Conservation (phyloP, 2,329 filamentous ascomycete genomes). For the Hymenoscyphus linearis region DNA sequence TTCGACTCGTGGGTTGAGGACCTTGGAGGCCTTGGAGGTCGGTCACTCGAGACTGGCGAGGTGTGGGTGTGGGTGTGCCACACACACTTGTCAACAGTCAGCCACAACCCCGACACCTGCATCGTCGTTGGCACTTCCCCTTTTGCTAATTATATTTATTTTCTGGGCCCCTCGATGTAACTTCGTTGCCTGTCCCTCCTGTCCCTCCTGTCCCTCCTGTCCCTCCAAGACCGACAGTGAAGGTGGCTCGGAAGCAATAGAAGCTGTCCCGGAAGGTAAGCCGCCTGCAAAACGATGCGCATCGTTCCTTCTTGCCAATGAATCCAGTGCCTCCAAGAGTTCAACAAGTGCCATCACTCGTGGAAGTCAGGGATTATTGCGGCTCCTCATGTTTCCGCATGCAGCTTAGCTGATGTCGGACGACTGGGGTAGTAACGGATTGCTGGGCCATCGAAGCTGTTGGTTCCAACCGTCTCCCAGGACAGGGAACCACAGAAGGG, state of each 20-base stretch:
- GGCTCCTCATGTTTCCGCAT: conserved; percentile 4
- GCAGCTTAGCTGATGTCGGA: conserved; percentile 1
- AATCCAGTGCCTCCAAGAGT: conserved; percentile 1
- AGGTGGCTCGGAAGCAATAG: not conserved
- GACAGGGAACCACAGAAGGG: not conserved
- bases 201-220: too few relatives aligned
- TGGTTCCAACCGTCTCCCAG: not conserved
- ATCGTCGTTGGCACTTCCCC: not conserved
- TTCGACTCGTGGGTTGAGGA: not conserved
- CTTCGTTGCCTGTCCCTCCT: not conserved
- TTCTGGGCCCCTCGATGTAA: not conserved
- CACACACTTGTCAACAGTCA: too few relatives aligned
- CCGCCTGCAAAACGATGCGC: not conserved
- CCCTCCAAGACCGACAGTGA: not conserved
- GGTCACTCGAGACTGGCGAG: too few relatives aligned
- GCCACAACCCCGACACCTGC: not conserved
- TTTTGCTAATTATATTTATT: not conserved
- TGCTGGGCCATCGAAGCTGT: conserved; percentile 11
- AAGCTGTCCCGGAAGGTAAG: not conserved
- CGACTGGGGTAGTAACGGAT: conserved; percentile 14
- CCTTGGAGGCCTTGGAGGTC: too few relatives aligned
- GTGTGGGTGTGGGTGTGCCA: too few relatives aligned
- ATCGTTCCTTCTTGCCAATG: not conserved
- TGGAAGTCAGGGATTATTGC: conserved; percentile 13
- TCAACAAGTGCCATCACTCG: conserved; percentile 6